phyloP scores from a whole-genome alignment of 1,284 basidiomycete genomes.

The Heterobasidion occidentale region DNA sequence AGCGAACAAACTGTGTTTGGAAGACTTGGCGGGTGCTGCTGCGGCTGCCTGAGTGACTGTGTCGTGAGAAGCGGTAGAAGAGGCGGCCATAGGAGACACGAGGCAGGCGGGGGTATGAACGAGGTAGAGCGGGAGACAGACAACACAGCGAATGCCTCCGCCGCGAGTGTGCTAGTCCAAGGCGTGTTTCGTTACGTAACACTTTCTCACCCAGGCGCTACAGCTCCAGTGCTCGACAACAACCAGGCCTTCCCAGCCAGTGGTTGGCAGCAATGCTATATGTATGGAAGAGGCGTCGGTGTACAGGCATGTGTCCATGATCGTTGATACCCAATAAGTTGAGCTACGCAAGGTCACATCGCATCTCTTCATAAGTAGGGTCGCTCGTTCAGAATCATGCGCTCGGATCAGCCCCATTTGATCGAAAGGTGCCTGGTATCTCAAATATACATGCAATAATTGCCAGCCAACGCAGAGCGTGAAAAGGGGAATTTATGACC shows the following conservation, averaged over 20 bases:
- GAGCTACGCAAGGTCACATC: too few species aligned
- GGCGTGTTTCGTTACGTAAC: conserved; percentile 3
- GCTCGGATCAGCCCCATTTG: too few species aligned
- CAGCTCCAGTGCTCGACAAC: not conserved
- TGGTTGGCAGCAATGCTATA: not conserved
- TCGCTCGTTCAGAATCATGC: too few species aligned
- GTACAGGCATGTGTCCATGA: too few species aligned
- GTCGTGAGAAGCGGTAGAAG: not conserved
- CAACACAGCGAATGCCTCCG: conserved; percentile 1
- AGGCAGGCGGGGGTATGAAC: not conserved
- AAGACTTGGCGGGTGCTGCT: conserved; percentile 1
- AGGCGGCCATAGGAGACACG: conserved; percentile 2
- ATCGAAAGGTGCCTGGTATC: too few species aligned
- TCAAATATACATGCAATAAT: too few species aligned
- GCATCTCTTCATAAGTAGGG: too few species aligned
- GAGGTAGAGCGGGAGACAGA: not conserved
- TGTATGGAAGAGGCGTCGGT: not conserved
- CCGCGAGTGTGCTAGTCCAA: not conserved
- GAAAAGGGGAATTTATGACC: too few species aligned
- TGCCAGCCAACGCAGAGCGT: too few species aligned
- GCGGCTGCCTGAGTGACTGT: not conserved
- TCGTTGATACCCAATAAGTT: not conserved
- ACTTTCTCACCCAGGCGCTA: not conserved
- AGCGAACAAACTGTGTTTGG: conserved; percentile 4
- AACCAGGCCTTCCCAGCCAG: not conserved